Percentiles rank a stretch among this genome's conserved stretches.
phyloP scores from a whole-genome alignment of 768 basidiomycete genomes.

The Boletales sp. region DNA sequence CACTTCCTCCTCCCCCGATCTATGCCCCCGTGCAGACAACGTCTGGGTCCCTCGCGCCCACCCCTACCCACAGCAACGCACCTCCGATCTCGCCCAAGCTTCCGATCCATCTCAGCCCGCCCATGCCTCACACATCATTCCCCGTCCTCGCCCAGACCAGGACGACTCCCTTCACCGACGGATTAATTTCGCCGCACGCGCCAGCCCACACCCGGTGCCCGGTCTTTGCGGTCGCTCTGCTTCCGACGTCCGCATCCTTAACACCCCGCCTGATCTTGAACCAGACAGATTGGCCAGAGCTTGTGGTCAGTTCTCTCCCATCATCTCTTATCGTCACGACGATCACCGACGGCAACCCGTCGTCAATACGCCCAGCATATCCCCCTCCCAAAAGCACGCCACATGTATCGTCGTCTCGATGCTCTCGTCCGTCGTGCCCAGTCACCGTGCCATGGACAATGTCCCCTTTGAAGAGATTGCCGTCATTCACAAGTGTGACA shows the following conservation, averaged over 20 bases:
- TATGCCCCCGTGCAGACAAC: conserved; percentile 18
- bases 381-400: conserved; percentile 18
- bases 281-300: conserved; percentile 28
- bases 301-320: conserved; percentile 19
- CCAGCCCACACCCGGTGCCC: conserved; percentile 8
- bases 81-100: conserved; percentile 7
- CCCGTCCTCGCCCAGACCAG: conserved; percentile 12
- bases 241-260: conserved; percentile 17
- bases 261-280: conserved; percentile 27
- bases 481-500: conserved; percentile 13
- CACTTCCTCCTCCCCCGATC: conserved; percentile 24
- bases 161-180: conserved; percentile 9
- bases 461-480: conserved; percentile 22
- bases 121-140: conserved; percentile 10
- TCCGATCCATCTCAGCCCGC: background rate
- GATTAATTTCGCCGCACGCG: conserved; percentile 12
- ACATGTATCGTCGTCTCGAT: conserved; percentile 26
- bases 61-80: conserved; percentile 8
- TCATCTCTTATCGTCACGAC: conserved; percentile 4
- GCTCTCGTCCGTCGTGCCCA: conserved; percentile 18
- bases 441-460: conserved; percentile 26
- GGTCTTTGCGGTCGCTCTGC: conserved; percentile 19
- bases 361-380: background rate
- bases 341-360: conserved; percentile 2
- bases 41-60: conserved; percentile 22